A percentile compares a stretch with the other conserved stretches of the same genome.
phyloP scores from a whole-genome alignment of 2,329 filamentous ascomycete genomes.

The Coniochaeta prunicola region DNA sequence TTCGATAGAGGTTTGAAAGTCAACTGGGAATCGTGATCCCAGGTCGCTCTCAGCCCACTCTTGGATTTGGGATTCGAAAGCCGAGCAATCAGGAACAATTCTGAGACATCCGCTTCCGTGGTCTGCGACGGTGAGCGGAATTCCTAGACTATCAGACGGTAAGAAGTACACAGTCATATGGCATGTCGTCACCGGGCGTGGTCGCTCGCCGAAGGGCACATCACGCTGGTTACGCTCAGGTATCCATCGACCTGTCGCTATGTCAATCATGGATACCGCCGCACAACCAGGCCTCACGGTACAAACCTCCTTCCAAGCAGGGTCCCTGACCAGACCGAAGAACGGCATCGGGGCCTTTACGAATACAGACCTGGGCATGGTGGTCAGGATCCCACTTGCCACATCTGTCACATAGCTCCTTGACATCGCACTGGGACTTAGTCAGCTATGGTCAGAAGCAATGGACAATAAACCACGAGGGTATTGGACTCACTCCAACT shows the following conservation, averaged over 20 bases:
- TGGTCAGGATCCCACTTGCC: not conserved
- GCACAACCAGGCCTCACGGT: not conserved
- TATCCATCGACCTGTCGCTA: not conserved
- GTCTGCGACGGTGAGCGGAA: not conserved
- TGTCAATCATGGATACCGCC: not conserved
- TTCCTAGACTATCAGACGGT: not conserved
- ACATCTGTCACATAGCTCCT: not conserved
- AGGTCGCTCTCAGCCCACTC: not conserved
- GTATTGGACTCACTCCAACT: constrained; percentile 31
- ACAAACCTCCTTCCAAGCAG: not conserved
- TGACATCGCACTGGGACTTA: constrained; percentile 1
- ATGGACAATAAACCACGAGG: not conserved
- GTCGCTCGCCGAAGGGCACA: not conserved
- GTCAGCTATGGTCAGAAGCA: constrained; percentile 5
- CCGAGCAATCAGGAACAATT: not conserved
- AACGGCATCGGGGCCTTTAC: not conserved
- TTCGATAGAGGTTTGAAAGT: not conserved
- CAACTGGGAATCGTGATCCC: not conserved
- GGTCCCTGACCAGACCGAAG: not conserved
- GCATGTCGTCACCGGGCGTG: not conserved
- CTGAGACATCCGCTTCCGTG: not conserved
- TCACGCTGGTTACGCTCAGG: not conserved
- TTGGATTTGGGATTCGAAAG: not conserved
- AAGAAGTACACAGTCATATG: not conserved
- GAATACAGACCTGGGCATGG: not conserved